Conservation (phyloP, 352 stramenopile species). For the Hyaloperonospora brassicae region DNA sequence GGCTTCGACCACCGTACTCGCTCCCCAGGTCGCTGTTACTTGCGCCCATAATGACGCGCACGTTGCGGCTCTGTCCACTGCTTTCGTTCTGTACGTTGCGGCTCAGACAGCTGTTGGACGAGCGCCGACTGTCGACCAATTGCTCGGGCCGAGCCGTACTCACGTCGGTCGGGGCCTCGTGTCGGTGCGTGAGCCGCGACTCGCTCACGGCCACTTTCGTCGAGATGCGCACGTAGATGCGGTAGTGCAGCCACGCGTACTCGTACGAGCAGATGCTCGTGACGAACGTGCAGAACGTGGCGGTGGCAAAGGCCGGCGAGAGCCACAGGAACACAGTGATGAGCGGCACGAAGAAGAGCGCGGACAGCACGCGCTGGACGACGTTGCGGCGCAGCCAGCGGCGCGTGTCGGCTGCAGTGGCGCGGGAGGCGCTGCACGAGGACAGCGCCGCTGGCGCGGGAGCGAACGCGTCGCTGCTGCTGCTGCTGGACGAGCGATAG, state of each 20-base stretch:
- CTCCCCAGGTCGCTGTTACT: neutral
- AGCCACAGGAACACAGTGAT: slow-evolving; percentile 63
- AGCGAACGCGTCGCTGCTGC: slow-evolving; percentile 16
- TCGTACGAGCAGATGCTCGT: slow-evolving; percentile 61
- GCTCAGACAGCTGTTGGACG: slow-evolving; percentile 25
- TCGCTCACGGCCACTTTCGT: slow-evolving; percentile 27
- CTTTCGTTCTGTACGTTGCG: too few relatives aligned
- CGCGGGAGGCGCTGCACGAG: neutral
- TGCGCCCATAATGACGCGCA: slow-evolving; percentile 3
- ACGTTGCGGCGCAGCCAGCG: slow-evolving; percentile 35
- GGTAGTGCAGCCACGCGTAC: slow-evolving; percentile 60
- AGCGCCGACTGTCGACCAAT: slow-evolving; percentile 13
- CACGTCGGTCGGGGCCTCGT: neutral
- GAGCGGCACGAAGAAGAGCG: slow-evolving; percentile 45
- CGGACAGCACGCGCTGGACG: slow-evolving; percentile 54
- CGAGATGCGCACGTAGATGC: slow-evolving; percentile 50
- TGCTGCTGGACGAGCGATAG: slow-evolving; percentile 16
- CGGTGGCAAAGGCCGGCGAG: slow-evolving; percentile 52
- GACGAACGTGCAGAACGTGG: slow-evolving; percentile 57
- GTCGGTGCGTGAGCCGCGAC: slow-evolving; percentile 8
- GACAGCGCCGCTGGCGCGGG: slow-evolving; percentile 8
- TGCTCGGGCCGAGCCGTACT: slow-evolving; percentile 6
- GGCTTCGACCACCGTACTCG: slow-evolving; percentile 12
- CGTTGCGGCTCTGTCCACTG: slow-evolving; percentile 24
- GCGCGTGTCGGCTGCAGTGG: neutral